Evolutionary conservation across 805 yeast species (phyloP).

Genomic region (Kazachstania taianensis): DNA sequence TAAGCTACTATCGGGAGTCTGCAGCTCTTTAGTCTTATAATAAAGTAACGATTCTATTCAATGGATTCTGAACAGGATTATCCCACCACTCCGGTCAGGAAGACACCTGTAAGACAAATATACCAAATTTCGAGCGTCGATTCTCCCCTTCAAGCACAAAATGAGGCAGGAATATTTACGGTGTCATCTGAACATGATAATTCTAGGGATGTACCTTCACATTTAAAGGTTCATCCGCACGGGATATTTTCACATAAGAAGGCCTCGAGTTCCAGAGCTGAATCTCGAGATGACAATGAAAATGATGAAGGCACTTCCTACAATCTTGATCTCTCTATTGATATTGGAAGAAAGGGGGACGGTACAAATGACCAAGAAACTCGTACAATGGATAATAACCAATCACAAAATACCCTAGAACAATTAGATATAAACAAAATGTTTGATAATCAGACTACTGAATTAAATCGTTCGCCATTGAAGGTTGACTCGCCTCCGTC

Average conservation of each 20-base stretch:
- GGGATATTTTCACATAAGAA: slow-evolving; percentile 6
- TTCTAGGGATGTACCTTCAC: not conserved
- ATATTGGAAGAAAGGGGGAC: slow-evolving; percentile 6
- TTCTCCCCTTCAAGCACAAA: no score
- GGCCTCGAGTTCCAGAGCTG: not conserved
- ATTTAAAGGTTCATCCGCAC: slow-evolving; percentile 12
- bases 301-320: slow-evolving; percentile 1
- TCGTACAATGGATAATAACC: no score
- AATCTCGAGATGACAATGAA: slow-evolving; percentile 3
- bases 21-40: no score
- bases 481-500: slow-evolving; percentile 18
- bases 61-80: no score
- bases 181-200: no score
- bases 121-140: no score
- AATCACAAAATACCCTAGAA: slow-evolving; percentile 11
- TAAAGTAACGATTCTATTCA: no score
- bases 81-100: no score
- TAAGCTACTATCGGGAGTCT: no score
- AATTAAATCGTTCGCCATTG: slow-evolving; percentile 16
- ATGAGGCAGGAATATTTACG: no score
- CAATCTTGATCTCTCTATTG: slow-evolving; percentile 7
- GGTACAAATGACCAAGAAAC: not conserved
- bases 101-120: no score
- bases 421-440: slow-evolving; percentile 16
- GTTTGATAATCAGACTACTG: slow-evolving; percentile 7